Evolutionary conservation across 1,284 basidiomycete species (phyloP).

Genomic region (Puccinia novopanici): DNA sequence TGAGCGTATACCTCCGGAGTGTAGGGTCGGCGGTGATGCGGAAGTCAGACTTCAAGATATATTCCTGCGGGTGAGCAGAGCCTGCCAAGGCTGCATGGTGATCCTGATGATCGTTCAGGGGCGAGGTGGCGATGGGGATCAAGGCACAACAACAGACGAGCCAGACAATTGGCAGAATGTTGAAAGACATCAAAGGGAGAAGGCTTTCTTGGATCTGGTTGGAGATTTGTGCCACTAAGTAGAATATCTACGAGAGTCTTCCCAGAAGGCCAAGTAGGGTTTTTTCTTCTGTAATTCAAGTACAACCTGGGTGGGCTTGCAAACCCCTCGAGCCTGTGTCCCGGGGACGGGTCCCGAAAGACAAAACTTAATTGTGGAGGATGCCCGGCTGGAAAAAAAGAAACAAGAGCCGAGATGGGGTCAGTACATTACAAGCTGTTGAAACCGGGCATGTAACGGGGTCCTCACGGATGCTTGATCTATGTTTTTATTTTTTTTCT

Average conservation of each 20-base stretch:
- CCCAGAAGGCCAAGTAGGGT: background rate
- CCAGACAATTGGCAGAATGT: background rate
- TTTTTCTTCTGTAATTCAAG: no score
- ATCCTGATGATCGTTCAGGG: background rate
- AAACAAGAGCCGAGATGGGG: no score
- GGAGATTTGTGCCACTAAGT: background rate
- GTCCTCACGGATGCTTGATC: no score
- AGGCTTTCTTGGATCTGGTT: background rate
- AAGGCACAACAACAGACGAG: background rate
- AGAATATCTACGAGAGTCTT: background rate
- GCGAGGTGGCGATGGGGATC: background rate
- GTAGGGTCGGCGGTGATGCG: conserved; percentile 52
- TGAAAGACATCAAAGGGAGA: background rate
- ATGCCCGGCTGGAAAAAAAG: no score
- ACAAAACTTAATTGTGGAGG: no score
- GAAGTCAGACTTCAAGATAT: conserved; percentile 53
- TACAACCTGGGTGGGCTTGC: no score
- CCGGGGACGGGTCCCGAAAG: no score
- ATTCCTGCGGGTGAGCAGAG: conserved; percentile 32
- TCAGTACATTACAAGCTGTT: no score
- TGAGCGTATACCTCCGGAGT: conserved; percentile 54
- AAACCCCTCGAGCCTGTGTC: no score
- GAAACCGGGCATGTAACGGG: no score
- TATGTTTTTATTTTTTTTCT: no score
- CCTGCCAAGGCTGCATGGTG: background rate